A percentile compares a stretch with the other conserved stretches of the same genome.
Evolutionary conservation across 768 basidiomycete species (phyloP).

Genomic region (Boletus speciosus): DNA sequence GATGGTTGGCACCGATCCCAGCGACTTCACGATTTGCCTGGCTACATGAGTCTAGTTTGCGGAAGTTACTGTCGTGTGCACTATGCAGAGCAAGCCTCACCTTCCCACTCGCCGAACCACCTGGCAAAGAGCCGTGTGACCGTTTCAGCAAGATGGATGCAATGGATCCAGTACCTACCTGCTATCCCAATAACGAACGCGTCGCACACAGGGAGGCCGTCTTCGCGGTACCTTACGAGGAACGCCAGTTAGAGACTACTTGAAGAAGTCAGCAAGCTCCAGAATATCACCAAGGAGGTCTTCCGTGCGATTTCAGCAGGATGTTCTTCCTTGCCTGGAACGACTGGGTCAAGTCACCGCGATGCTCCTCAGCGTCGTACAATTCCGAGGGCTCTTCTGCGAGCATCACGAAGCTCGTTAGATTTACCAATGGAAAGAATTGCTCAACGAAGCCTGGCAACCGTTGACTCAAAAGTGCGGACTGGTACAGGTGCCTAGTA

Average conservation of each 20-base stretch:
- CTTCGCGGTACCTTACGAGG: conserved; percentile 66
- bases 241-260: conserved; percentile 10
- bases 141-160: background rate
- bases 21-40: conserved; percentile 70
- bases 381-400: conserved; percentile 27
- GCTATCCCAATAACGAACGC: conserved; percentile 86
- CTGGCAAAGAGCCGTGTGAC: conserved; percentile 33
- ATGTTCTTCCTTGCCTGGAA: conserved; percentile 59
- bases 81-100: conserved; percentile 35
- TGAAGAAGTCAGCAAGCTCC: conserved; percentile 2
- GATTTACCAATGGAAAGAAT: conserved; percentile 1
- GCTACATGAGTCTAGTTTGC: conserved; percentile 74
- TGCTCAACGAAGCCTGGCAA: background rate
- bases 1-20: conserved; percentile 84
- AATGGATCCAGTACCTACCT: conserved; percentile 43
- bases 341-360: conserved; percentile 13
- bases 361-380: conserved; percentile 21
- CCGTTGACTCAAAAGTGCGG: background rate
- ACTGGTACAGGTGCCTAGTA: conserved; percentile 5
- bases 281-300: conserved; percentile 69
- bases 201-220: conserved; percentile 63
- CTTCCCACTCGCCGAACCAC: conserved; percentile 87
- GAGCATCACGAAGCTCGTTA: conserved; percentile 15
- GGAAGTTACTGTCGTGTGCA: conserved; percentile 1
- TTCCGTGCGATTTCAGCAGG: conserved; percentile 77